Base-by-base conservation (phyloP, 495 filamentous ascomycete species). In the Cryomyces minteri region DNA sequence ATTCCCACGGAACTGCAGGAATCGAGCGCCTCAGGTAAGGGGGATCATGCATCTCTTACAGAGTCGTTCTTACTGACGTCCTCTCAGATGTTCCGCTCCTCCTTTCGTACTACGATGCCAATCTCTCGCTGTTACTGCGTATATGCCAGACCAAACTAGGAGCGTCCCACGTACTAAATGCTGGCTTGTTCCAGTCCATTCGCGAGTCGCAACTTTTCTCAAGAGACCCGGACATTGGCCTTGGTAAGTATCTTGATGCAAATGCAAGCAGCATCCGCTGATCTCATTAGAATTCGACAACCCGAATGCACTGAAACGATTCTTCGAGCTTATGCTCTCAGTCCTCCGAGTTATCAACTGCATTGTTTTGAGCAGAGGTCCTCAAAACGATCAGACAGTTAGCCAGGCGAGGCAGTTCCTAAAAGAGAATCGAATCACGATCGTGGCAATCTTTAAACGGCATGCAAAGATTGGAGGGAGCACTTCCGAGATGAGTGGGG, bases 151-250 rank as follows among this genome's bases (percentile, higher is more conserved):
- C 79, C 2, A 76, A 82, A 50, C 61, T 60, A 6, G 92, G 90
- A 14, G 87, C 88, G 11, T 79, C 73, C 32, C 75, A 80, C 44
- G 76, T 96, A 33, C 67, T 94, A 10, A 85, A 86, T 47, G 78
- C 83, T 14, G 88, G 88, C 43, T 71, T 99, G n/a, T 92, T 99
- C 67, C 72, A 77, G 44, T 70, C 82, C 0, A 69, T 94, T 28
- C 79, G 79, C 18, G 72, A 80, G 28, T 90, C 86, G 4, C 70
- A 74, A 7, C 67, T 94, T 9, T 96, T 96, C 58, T 72, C 77
- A n/a, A 78, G 79, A 25, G 90, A 99, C 61, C 88, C 92, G 5
- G 90, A 99, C 60, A 74, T 96, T 47, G 85, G 87, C 29, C 71
- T 88, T 49, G 77, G 79, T 83, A 51, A 55, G 75, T 66, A 37